phyloP scores from a whole-genome alignment of 352 stramenopile species.

The Thraustochytrium striatum region DNA sequence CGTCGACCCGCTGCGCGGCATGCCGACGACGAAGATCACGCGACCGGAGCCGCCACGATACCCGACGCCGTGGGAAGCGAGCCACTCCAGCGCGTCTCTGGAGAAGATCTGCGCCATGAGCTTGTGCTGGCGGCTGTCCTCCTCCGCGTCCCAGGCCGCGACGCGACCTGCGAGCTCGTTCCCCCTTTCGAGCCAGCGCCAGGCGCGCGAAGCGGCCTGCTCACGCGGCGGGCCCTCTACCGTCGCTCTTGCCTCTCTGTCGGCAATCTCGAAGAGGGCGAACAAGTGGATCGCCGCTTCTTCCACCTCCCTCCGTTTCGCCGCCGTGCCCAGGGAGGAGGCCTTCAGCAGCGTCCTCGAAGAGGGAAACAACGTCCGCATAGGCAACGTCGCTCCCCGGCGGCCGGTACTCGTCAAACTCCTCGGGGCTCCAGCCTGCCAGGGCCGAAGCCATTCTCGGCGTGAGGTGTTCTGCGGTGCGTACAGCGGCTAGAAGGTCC shows the following conservation, averaged over 20 bases:
- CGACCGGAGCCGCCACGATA: background rate
- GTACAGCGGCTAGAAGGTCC: background rate
- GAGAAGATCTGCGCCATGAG: background rate
- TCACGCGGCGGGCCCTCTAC: background rate
- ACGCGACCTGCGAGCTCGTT: background rate
- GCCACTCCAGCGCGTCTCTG: background rate
- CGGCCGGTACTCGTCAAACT: background rate
- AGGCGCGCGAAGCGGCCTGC: background rate
- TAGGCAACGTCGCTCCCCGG: background rate
- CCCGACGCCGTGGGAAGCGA: background rate
- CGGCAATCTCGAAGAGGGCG: background rate
- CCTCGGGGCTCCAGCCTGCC: background rate
- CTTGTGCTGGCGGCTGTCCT: background rate
- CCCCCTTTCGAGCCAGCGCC: background rate
- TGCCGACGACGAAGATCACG: constrained; percentile 13
- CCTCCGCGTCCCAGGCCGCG: background rate
- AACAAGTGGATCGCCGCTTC: background rate
- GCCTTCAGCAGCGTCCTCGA: background rate
- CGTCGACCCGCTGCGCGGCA: constrained; percentile 14
- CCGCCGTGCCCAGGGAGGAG: background rate
- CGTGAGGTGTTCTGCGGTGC: no score
- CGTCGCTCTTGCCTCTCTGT: background rate
- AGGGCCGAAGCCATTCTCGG: background rate
- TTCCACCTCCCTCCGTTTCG: background rate
- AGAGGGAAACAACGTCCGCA: background rate